phyloP scores from a whole-genome alignment of 352 stramenopile species.

The Pythium oligandrum region DNA sequence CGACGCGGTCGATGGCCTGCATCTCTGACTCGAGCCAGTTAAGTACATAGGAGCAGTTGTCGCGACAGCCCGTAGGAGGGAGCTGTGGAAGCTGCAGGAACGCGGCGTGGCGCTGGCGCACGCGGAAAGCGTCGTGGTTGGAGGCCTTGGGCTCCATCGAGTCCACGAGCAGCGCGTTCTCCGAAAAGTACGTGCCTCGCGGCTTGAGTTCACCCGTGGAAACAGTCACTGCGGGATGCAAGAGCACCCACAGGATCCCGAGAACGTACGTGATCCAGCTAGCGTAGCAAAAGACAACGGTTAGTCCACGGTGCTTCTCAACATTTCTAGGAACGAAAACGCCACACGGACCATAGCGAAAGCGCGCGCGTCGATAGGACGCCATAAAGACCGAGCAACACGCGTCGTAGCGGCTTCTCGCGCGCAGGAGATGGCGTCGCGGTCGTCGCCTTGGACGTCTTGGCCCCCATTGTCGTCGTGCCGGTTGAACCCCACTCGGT shows the following conservation, averaged over 20 bases:
- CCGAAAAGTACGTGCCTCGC: conserved; percentile 83
- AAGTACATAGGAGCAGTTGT: conserved; percentile 40
- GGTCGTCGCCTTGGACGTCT: not conserved
- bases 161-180: conserved; percentile 84
- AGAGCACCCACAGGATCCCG: conserved; percentile 68
- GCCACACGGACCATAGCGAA: conserved; percentile 30
- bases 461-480: too few species aligned
- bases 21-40: conserved; percentile 64
- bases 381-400: conserved; percentile 18
- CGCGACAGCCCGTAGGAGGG: conserved; percentile 26
- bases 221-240: conserved; percentile 73
- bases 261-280: conserved; percentile 69
- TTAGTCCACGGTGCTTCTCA: too few species aligned
- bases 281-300: not conserved
- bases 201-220: conserved; percentile 84
- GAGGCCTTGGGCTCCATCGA: conserved; percentile 48
- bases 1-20: conserved; percentile 44
- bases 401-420: conserved; percentile 25
- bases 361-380: conserved; percentile 24
- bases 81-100: conserved; percentile 33
- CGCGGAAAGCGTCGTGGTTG: conserved; percentile 28
- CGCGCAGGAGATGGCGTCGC: conserved; percentile 5
- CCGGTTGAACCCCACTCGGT: too few species aligned
- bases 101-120: conserved; percentile 27
- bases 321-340: too few species aligned